Percentiles rank a stretch among this genome's conserved stretches.
Conservation (phyloP, 176 grass and related monocot genomes). For the Avena sativa region DNA sequence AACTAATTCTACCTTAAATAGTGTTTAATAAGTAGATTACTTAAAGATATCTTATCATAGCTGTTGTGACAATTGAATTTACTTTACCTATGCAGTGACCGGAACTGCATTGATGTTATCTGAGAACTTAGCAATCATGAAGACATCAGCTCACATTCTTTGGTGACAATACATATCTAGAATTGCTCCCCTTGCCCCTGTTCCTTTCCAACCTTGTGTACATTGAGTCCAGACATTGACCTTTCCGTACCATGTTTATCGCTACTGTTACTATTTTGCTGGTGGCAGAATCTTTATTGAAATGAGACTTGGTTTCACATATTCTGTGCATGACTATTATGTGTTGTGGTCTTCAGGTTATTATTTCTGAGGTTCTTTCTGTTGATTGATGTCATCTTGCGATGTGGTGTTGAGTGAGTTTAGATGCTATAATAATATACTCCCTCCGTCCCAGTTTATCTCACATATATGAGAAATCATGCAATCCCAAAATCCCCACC, state of each 20-base stretch:
- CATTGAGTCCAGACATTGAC: not conserved
- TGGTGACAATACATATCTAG: not conserved
- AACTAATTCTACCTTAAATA: not conserved
- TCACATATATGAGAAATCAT: no score
- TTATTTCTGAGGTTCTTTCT: not conserved
- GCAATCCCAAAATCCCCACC: no score
- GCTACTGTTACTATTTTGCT: not conserved
- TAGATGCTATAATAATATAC: not conserved
- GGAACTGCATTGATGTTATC: not conserved
- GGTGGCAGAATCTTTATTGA: not conserved
- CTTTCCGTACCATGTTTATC: slow-evolving; percentile 10
- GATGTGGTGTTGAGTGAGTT: not conserved
- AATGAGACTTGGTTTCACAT: not conserved
- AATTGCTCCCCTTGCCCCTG: not conserved
- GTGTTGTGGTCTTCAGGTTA: no score
- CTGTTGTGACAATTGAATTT: not conserved
- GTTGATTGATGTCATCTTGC: not conserved
- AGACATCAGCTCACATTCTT: slow-evolving; percentile 22
- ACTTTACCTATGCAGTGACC: slow-evolving; percentile 32
- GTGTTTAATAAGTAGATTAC: not conserved
- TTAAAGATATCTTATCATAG: not conserved
- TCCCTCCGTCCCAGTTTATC: no score
- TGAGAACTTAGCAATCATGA: not conserved
- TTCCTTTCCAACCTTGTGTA: not conserved
- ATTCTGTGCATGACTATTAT: not conserved